These are phyloP conservation scores for Dothistroma pini DNA, from an alignment of 2,329 filamentous ascomycete genomes.

Conservation along the genomic window DNA sequence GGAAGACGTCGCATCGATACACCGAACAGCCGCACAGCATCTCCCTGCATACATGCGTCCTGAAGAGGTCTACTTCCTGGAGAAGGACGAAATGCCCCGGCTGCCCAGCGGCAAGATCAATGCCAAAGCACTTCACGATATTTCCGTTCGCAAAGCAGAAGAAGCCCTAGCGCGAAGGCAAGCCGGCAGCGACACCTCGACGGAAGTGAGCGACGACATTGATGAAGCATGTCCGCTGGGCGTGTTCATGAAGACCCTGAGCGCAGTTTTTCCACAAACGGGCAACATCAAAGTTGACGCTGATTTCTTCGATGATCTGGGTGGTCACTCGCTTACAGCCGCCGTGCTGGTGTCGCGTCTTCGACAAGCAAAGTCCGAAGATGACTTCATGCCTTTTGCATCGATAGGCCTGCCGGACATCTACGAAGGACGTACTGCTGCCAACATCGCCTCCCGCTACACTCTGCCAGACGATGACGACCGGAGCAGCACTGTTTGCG, in stretches of 20 bases:
- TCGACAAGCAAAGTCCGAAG: constrained; percentile 11
- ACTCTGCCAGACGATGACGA: constrained; percentile 6
- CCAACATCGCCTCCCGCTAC: constrained; percentile 22
- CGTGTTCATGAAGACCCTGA: constrained; percentile 12
- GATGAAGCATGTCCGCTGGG: constrained; percentile 13
- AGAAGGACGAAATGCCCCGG: constrained; percentile 23
- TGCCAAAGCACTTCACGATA: constrained; percentile 23
- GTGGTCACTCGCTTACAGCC: constrained; percentile 73
- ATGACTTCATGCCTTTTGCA: constrained; percentile 19
- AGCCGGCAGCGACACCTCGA: not conserved
- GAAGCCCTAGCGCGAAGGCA: constrained; percentile 5
- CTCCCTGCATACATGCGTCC: constrained; percentile 28
- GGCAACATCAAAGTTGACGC: constrained; percentile 42
- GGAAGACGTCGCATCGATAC: constrained; percentile 18
- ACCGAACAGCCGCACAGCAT: constrained; percentile 17
- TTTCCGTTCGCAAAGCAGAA: constrained; percentile 18
- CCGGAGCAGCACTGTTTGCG: constrained; percentile 9
- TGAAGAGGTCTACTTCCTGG: constrained; percentile 23
- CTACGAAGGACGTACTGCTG: constrained; percentile 25
- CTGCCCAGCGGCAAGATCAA: constrained; percentile 29
- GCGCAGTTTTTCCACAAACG: constrained; percentile 45
- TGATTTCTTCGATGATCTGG: constrained; percentile 68
- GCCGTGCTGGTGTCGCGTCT: constrained; percentile 25
- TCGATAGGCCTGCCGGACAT: constrained; percentile 28
- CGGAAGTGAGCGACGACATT: not conserved